Conservation (phyloP, 192 early-diverging fungal genomes). For the Coemansia sp. region DNA sequence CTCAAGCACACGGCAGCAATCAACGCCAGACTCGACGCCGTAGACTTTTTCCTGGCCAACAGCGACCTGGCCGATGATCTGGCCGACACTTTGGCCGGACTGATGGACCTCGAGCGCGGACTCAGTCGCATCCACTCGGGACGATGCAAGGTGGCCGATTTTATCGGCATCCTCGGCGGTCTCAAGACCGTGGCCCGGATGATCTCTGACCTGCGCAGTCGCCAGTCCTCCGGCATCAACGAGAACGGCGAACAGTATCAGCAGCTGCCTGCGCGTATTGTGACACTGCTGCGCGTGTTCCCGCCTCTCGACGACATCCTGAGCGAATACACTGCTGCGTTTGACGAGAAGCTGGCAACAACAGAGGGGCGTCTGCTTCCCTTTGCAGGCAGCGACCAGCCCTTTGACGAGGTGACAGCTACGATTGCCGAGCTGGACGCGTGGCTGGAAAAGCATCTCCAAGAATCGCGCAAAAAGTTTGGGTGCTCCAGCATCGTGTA, state of each 20-base stretch:
- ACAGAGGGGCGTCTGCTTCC: conserved; percentile 63
- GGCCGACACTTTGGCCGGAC: conserved; percentile 35
- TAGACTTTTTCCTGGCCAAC: conserved; percentile 72
- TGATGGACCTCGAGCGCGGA: conserved; percentile 88
- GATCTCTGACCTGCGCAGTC: conserved; percentile 5
- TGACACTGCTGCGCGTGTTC: conserved; percentile 43
- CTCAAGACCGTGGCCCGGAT: conserved; percentile 49
- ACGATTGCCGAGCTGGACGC: conserved; percentile 58
- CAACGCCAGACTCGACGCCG: conserved; percentile 79
- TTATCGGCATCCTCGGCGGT: conserved; percentile 62
- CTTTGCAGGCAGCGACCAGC: conserved; percentile 66
- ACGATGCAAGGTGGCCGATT: conserved; percentile 81
- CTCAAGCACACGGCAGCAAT: conserved; percentile 65
- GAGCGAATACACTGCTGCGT: conserved; percentile 68
- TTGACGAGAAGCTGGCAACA: conserved; percentile 64
- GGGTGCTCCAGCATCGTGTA: conserved; percentile 70
- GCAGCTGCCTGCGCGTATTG: conserved; percentile 17
- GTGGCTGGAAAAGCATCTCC: conserved; percentile 64
- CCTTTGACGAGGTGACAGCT: conserved; percentile 68
- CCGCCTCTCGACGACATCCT: conserved; percentile 62
- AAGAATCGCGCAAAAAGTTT: conserved; percentile 60
- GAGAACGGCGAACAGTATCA: no score
- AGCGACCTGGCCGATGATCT: conserved; percentile 53
- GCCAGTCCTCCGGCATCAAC: neutral
- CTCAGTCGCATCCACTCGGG: conserved; percentile 88